Base-by-base conservation (phyloP, 1,284 basidiomycete genomes). In the Sanghuangporus weigelae region DNA sequence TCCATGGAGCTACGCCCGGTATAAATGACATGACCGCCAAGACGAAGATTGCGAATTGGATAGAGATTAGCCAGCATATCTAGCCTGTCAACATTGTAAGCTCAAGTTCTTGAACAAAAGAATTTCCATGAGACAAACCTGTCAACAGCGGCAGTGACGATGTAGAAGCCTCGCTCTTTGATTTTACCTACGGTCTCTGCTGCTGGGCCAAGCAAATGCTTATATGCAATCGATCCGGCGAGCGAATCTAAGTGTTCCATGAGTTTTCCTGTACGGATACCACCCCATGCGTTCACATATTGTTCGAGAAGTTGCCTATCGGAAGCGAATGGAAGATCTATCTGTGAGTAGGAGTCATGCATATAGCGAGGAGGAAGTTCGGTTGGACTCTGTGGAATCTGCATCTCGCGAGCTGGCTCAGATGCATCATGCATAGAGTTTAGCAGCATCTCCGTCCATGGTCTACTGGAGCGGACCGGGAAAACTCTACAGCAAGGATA, bases 61-160 rank as follows among this genome's bases (percentile, higher is more conserved):
- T 83, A 73, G 11, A 90, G 73, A 10, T 81, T 77, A 1, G 81
- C 75, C 10, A 89, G 73, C 83, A 89, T 84, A 69, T 90, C 87
- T 35, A 89, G 73, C 62, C 86, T 89, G 56, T 26, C 55, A 2
- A n/a, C 39, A 23, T 26, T 12, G 40, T 31, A 38, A 21, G 26
- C 42, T 44, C 26, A 57, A 57, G 36, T 39, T 31, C 49, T 63
- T 14, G 26, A 40, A 40, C 39, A 56, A 46, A 48, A n/a, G 63
- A 69, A 60, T 39, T 69, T 21, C 69, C 31, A 23, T 44, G 67
- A 48, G 1, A 73, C 78, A 55, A 68, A 87, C 85, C 91, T 78
- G 70, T 94, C 90, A 1, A 92, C 91, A 6, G 86, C 84, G 40
- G 92, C 92, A 1, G 92, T 93, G 7, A 92, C 92, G 65, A 93